Conservation (phyloP, 352 stramenopile species). For the Phytophthora fragariaefolia region DNA sequence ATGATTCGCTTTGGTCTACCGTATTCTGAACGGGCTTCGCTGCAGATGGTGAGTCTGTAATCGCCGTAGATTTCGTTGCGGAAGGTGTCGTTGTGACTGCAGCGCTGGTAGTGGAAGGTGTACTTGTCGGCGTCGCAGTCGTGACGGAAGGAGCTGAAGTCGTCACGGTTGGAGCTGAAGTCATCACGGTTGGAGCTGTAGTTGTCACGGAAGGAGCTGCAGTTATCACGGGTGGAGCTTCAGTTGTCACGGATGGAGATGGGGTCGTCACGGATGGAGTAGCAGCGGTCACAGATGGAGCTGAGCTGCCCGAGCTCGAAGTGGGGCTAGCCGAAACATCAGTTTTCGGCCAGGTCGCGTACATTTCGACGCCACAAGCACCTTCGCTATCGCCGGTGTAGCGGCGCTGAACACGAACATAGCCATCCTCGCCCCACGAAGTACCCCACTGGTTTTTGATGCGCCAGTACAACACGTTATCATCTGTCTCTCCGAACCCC, state of each 20-base stretch:
- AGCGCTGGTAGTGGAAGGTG: constrained; percentile 4
- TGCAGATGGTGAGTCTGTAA: constrained; percentile 17
- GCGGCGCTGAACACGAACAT: constrained; percentile 67
- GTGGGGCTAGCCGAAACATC: constrained; percentile 26
- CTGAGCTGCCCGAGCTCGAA: constrained; percentile 9
- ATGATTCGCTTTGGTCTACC: constrained; percentile 9
- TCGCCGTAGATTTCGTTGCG: background rate
- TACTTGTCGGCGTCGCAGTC: constrained; percentile 8
- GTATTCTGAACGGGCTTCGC: constrained; percentile 10
- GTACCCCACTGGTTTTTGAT: constrained; percentile 83
- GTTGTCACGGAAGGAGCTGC: constrained; percentile 18
- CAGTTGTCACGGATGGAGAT: constrained; percentile 7
- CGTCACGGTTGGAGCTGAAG: background rate
- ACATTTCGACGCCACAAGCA: constrained; percentile 65
- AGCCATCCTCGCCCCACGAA: constrained; percentile 71
- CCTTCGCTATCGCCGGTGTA: constrained; percentile 53
- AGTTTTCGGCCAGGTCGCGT: constrained; percentile 62
- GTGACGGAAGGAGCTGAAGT: constrained; percentile 21
- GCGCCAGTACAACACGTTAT: constrained; percentile 58
- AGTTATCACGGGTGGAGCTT: constrained; percentile 4
- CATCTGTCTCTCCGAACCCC: constrained; percentile 62
- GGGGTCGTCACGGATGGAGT: constrained; percentile 17
- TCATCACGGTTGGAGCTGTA: constrained; percentile 4
- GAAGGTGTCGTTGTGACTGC: background rate
- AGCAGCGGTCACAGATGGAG: constrained; percentile 8